Evolutionary conservation across 106 monocot species (phyloP), one percentile per base, ranked within the genome.

Genomic region (Iris macrosiphon): DNA sequence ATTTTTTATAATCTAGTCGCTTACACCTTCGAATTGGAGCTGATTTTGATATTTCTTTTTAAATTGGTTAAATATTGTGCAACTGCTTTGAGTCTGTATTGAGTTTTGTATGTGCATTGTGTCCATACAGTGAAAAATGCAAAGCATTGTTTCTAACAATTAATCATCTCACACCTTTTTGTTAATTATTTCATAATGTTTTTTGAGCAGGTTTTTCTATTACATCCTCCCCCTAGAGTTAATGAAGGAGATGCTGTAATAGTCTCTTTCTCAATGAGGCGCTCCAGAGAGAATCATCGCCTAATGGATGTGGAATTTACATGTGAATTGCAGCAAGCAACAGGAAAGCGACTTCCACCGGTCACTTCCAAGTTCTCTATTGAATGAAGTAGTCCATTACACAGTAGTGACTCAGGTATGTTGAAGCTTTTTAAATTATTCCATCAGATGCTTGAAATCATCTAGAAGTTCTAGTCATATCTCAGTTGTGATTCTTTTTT

Each of bases 201-300:
- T 18, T 27, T 50, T 65, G 55, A 47, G 35, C 74, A 96, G 95
- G 62, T 86, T 7, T 96, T 96, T 68, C 57, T 89, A 40, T 32
- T 89, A 49, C 69, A 85, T 47, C 89, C 82, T 50, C 60, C 79
- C 53, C 33, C 76, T 38, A 82, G 73, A 68, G 95, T 83, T 30
- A 61, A 71, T 54, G 71, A 64, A 57, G 77, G 82, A 5, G 95
- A 96, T 71, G 62, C 49, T 9, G 49, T 96, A 23, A 24, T 29
- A 6, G 46, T 69, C 16, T 68, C 79, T 23, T 90, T 96, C 61
- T 71, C 66, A 6, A 89, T 96, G 89, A 69, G 45, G 15, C 78
- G 89, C 22, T 79, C 82, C 22, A 86, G 77, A 70, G 79, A 89
- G 39, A 86, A 96, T 59, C 95, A 96, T 52, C 70, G 89, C 6